These are phyloP conservation scores for Verbena officinalis DNA, from an alignment of 257 asterid species.

Conservation along the genomic window DNA sequence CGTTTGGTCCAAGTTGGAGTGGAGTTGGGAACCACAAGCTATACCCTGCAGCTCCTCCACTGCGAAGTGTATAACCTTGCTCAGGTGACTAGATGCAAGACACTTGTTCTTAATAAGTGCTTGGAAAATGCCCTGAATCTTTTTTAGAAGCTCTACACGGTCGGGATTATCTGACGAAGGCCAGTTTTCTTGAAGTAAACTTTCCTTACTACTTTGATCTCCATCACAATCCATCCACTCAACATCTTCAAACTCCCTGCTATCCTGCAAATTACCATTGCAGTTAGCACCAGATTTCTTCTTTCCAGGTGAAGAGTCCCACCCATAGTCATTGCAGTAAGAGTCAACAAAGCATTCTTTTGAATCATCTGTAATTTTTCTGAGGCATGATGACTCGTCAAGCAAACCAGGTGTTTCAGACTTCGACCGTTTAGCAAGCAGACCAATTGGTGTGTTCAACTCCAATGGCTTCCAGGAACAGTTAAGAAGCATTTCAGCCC, in stretches of 20 bases:
- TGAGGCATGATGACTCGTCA: constrained; percentile 48
- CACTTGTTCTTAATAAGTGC: constrained; percentile 69
- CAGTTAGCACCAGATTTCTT: constrained; percentile 46
- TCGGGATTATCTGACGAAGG: constrained; percentile 84
- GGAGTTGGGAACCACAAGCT: constrained; percentile 72
- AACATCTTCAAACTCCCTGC: constrained; percentile 64
- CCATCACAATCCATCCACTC: constrained; percentile 93
- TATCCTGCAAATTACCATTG: constrained; percentile 40
- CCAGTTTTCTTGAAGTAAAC: constrained; percentile 61
- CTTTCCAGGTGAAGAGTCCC: constrained; percentile 63
- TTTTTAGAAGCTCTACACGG: constrained; percentile 82
- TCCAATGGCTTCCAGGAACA: constrained; percentile 91
- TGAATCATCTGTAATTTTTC: constrained; percentile 49
- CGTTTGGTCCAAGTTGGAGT: constrained; percentile 63
- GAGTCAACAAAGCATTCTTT: constrained; percentile 71
- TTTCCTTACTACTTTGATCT: constrained; percentile 54
- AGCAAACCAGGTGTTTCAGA: constrained; percentile 47
- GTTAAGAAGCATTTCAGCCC: constrained; percentile 88
- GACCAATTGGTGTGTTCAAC: constrained; percentile 52
- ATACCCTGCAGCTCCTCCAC: constrained; percentile 83
- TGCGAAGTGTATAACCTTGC: constrained; percentile 84
- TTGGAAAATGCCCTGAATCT: constrained; percentile 62
- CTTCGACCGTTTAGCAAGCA: constrained; percentile 53
- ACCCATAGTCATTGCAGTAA: constrained; percentile 56
- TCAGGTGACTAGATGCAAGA: constrained; percentile 83